Conservation (phyloP, 1,284 basidiomycete species). For the Inonotus hispidus region DNA sequence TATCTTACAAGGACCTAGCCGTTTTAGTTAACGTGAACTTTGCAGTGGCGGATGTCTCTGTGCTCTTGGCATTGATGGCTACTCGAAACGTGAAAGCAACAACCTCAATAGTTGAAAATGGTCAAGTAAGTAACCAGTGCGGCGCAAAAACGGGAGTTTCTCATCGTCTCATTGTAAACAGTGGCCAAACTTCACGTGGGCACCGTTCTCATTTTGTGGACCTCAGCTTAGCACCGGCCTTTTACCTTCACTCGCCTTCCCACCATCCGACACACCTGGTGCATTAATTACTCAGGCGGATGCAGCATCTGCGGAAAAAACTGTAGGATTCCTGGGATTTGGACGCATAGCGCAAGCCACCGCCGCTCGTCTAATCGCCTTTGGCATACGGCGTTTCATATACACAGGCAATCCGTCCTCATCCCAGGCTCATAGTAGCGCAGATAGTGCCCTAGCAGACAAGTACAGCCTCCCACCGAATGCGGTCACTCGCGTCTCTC, state of each 20-base stretch:
- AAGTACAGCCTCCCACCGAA: constrained; percentile 39
- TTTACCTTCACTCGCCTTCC: constrained; percentile 33
- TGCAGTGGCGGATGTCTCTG: constrained; percentile 78
- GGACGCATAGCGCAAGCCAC: constrained; percentile 87
- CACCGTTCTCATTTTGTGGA: constrained; percentile 77
- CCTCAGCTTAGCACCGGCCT: constrained; percentile 59
- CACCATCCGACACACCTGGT: constrained; percentile 32
- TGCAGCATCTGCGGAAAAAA: constrained; percentile 23
- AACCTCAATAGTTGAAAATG: constrained; percentile 59
- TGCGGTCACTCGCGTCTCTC: constrained; percentile 54
- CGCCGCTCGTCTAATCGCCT: constrained; percentile 70
- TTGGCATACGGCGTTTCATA: constrained; percentile 65
- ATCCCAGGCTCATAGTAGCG: constrained; percentile 31
- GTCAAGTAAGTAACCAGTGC: constrained; percentile 43
- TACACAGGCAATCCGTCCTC: constrained; percentile 57
- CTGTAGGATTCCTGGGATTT: constrained; percentile 86
- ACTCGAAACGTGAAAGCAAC: constrained; percentile 70
- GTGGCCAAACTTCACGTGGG: constrained; percentile 70
- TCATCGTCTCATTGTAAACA: constrained; percentile 20
- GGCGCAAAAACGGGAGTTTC: neutral
- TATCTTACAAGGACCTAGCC: neutral
- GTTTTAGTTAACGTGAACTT: neutral
- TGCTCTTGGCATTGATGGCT: constrained; percentile 91
- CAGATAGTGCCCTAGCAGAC: constrained; percentile 49
- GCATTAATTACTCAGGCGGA: constrained; percentile 34